Conservation (phyloP, 805 yeast genomes). For the Saccharomycopsis babjevae region DNA sequence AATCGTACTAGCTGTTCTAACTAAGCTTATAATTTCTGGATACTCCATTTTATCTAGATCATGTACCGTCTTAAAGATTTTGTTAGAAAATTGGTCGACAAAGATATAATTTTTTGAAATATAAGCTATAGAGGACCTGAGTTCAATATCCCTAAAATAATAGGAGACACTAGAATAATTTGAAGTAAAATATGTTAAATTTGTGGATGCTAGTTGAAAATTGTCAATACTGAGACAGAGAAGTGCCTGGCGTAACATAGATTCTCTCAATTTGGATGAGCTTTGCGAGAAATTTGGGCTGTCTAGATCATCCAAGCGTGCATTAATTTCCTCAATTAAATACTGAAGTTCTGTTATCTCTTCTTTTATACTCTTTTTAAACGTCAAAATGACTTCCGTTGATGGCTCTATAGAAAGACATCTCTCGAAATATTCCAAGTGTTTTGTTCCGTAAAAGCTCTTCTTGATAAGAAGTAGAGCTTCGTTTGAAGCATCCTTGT, state of each 20-base stretch:
- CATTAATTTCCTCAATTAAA: neutral
- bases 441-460: constrained; percentile 2
- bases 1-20: constrained; percentile 14
- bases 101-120: neutral
- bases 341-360: neutral
- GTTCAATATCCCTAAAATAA: neutral
- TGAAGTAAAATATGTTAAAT: neutral
- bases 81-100: neutral
- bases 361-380: neutral
- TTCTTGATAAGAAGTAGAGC: neutral
- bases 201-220: neutral
- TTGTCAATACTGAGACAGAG: neutral
- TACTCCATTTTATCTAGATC: neutral
- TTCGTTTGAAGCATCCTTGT: neutral
- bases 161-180: neutral
- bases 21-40: neutral
- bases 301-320: neutral
- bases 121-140: neutral
- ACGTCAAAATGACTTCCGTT: neutral
- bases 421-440: neutral
- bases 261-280: neutral
- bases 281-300: neutral
- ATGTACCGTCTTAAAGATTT: neutral
- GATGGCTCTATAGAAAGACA: neutral
- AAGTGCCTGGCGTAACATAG: neutral